These are phyloP conservation scores for Porphyridium purpureum DNA, from an alignment of 23 red algal genomes.

Conservation along the genomic window DNA sequence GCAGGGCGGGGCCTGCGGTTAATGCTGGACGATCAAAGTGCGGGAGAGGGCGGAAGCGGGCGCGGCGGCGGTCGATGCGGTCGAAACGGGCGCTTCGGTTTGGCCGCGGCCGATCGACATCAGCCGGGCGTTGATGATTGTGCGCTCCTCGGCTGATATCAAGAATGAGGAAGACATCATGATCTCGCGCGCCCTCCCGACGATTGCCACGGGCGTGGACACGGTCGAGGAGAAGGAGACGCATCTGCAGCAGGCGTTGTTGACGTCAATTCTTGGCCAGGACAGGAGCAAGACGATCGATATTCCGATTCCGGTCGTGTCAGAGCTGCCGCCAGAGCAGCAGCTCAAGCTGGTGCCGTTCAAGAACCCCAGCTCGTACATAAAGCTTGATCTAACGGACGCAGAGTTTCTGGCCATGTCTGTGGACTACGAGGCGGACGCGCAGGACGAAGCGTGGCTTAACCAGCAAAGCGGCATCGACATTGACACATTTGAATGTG, in stretches of 20 bases:
- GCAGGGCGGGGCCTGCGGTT: too few relatives aligned
- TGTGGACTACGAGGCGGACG: constrained; percentile 77
- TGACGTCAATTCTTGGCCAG: constrained; percentile 49
- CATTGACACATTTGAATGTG: constrained; percentile 40
- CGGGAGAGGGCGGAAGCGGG: too few relatives aligned
- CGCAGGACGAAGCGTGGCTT: constrained; percentile 31
- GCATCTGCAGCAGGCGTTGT: constrained; percentile 83
- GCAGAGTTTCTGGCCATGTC: constrained; percentile 22
- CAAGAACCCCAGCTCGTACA: constrained; percentile 23
- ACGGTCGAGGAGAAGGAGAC: constrained; percentile 58
- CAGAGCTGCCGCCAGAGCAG: constrained; percentile 2
- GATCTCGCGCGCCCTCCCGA: constrained; percentile 63
- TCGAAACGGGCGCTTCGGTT: too few relatives aligned
- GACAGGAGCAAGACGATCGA: constrained; percentile 23
- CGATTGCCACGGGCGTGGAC: constrained; percentile 75
- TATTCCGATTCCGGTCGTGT: constrained; percentile 75
- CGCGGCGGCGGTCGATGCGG: too few relatives aligned
- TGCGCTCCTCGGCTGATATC: constrained; percentile 34
- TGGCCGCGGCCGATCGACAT: constrained; percentile 82
- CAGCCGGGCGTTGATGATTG: constrained; percentile 45
- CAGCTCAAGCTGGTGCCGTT: constrained; percentile 1
- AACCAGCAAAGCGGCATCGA: constrained; percentile 1
- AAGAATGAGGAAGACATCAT: constrained; percentile 74
- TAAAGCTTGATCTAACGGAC: constrained; percentile 50
- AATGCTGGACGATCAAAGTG: too few relatives aligned